Base-by-base conservation (phyloP, 1,139 yeast genomes). In the Saccharomyces uvarum region DNA sequence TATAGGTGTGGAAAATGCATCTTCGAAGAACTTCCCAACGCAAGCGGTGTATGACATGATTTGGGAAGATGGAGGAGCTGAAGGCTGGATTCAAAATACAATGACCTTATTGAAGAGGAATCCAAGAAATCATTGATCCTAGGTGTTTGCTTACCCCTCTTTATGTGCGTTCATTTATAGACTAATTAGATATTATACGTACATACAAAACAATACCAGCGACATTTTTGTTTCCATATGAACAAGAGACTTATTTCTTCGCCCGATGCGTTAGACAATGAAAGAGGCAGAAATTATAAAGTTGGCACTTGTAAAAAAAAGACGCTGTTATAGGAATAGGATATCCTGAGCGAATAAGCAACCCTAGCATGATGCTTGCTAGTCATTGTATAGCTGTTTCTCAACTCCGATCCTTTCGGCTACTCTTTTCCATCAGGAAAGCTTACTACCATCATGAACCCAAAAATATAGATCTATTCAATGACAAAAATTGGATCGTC, bases 81-180 rank as follows among this genome's bases (percentile, higher is more conserved):
- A 85, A 55, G 88, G 90, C 0, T 91, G 97, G 96, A 86, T 89
- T 8, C 91, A 85, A 63, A 84, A 83, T 63, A 79, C 88, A 13
- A 78, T 86, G 81, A 77, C 80, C 3, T 73, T 88, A 63, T 81
- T 83, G 79, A 83, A 65, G 50, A 61, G 61, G 38, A 61, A 61
- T 26, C 70, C 70, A 49, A 62, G 70, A 54, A 59, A 59, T 26
- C 71, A 68, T 54, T 68, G 51, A 57, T 11, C 27, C 19, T n/a
- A 9, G 14, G 21, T 19, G 31, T 8, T 9, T n/a, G 21, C 16
- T 16, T 14, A 47, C 14, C 13, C 42, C 2, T 21, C 13, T 24
- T 19, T 47, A 47, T 47, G 21, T 16, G 7, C 21, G 21, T 47
- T 27, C 48, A 24, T 19, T 38, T 38, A 38, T 38, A 38, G 44